phyloP scores from a whole-genome alignment of 2,329 filamentous ascomycete genomes.

The Botrytis galanthina region DNA sequence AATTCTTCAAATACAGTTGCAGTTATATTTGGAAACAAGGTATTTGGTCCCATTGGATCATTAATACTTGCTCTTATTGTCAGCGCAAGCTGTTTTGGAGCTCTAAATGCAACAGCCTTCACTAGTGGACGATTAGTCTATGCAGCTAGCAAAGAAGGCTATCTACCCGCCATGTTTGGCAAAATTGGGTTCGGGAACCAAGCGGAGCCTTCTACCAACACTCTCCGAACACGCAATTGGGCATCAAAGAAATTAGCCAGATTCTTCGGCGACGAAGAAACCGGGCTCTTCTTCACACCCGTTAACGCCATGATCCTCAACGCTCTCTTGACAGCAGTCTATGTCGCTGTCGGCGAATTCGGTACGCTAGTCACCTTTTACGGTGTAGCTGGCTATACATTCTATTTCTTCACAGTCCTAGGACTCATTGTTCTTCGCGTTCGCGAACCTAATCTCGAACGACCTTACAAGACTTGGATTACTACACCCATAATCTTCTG shows the following conservation, averaged over 20 bases:
- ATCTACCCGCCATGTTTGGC: conserved; percentile 80
- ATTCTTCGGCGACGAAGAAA: conserved; percentile 72
- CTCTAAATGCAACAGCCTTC: conserved; percentile 91
- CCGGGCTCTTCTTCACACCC: conserved; percentile 88
- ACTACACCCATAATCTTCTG: conserved; percentile 96
- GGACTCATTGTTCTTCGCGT: conserved; percentile 89
- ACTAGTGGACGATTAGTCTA: conserved; percentile 91
- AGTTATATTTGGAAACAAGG: conserved; percentile 85
- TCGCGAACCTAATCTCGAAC: conserved; percentile 78
- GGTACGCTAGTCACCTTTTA: conserved; percentile 92
- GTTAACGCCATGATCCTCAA: conserved; percentile 89
- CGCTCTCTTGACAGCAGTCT: conserved; percentile 66
- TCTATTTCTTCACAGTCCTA: conserved; percentile 94
- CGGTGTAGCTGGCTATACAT: conserved; percentile 93
- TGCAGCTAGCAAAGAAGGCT: conserved; percentile 91
- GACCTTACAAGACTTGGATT: conserved; percentile 96
- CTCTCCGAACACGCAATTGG: conserved; percentile 53
- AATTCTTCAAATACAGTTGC: conserved; percentile 93
- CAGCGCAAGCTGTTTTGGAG: conserved; percentile 87
- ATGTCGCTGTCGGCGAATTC: conserved; percentile 87
- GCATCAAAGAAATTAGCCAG: conserved; percentile 56
- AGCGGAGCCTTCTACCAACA: conserved; percentile 43
- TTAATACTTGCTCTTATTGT: conserved; percentile 86
- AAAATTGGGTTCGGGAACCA: conserved; percentile 66
- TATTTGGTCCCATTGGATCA: conserved; percentile 81